Base-by-base conservation (phyloP, 257 asterid genomes). In the Nicotiana knightiana region DNA sequence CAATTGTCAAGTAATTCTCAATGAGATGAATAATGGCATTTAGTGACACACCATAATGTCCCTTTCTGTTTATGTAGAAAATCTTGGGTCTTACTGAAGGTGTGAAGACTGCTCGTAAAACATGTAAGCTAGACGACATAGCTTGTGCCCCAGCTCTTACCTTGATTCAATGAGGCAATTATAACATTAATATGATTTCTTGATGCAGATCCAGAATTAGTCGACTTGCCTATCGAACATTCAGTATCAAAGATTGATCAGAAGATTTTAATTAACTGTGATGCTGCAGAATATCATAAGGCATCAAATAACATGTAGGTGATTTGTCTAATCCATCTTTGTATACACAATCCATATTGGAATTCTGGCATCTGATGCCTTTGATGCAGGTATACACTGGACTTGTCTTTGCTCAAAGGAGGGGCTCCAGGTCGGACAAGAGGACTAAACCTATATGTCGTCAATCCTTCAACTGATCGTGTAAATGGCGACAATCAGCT, bases 401-500 rank as follows among this genome's bases (percentile, higher is more conserved):
- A 95, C 79, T 81, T 93, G 13, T 86, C 94, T 76, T 84, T 93
- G 24, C 85, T 91, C 39, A 89, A 89, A 82, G 98, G 97, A 48
- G 98, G 98, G 83, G 95, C 97, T 2, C 98, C 97, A 2, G 97
- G 93, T 65, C 90, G 98, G 79, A 95, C 98, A 13, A 89, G 98
- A 88, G 97, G 97, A 18, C 89, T 95, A 39, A 79, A 75, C 5
- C 21, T 95, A 51, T 58, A 61, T 51, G 79, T 86, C 9, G 51
- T 62, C n/a, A 79, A 85, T 48, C 84, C 88, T 24, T 84, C 83
- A 65, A 54, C 32, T 63, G 86, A 86, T 24, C 84, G 85, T 77
- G 54, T 17, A n/a, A 84, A 83, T 77, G 88, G 82, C 17, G 53
- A 66, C 76, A 79, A 73, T 30, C 76, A 71, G 24, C 81, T 33